Percentiles rank a stretch among this genome's conserved stretches.
Conservation (phyloP, 192 early-diverging fungal species). For the Coemansia sp. region DNA sequence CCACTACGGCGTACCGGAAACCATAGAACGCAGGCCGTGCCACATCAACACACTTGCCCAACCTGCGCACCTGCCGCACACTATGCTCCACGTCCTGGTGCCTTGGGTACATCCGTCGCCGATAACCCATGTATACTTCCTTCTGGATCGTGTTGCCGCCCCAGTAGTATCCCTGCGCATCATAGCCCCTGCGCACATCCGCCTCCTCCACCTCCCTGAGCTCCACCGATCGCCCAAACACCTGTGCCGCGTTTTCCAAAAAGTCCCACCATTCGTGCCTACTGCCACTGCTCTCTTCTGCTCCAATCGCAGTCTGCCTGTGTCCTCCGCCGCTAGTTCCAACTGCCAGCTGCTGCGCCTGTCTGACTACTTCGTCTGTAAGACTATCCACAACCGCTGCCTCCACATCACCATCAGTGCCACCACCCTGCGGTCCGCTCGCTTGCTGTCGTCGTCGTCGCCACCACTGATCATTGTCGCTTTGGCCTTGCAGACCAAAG, state of each 20-base stretch:
- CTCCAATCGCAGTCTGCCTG: too few relatives aligned
- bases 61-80: conserved; percentile 22
- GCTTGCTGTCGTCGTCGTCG: conserved; percentile 7
- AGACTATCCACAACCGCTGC: conserved; percentile 11
- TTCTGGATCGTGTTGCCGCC: conserved; percentile 26
- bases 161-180: conserved; percentile 65
- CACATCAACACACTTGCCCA: conserved; percentile 14
- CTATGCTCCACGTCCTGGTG: conserved; percentile 54
- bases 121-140: conserved; percentile 47
- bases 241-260: conserved; percentile 44
- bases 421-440: background rate
- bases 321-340: too few relatives aligned
- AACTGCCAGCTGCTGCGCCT: conserved; percentile 39
- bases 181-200: conserved; percentile 38
- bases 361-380: conserved; percentile 26
- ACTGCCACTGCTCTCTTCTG: too few relatives aligned
- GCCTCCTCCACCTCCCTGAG: conserved; percentile 23
- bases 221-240: conserved; percentile 40
- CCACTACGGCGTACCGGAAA: conserved; percentile 31
- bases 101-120: conserved; percentile 46
- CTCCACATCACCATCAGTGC: background rate
- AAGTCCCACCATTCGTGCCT: conserved; percentile 12
- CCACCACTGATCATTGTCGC: background rate
- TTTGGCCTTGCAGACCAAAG: conserved; percentile 2
- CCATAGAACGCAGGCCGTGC: conserved; percentile 18